Conservation (phyloP, 495 filamentous ascomycete genomes). For the Neurospora sp. region DNA sequence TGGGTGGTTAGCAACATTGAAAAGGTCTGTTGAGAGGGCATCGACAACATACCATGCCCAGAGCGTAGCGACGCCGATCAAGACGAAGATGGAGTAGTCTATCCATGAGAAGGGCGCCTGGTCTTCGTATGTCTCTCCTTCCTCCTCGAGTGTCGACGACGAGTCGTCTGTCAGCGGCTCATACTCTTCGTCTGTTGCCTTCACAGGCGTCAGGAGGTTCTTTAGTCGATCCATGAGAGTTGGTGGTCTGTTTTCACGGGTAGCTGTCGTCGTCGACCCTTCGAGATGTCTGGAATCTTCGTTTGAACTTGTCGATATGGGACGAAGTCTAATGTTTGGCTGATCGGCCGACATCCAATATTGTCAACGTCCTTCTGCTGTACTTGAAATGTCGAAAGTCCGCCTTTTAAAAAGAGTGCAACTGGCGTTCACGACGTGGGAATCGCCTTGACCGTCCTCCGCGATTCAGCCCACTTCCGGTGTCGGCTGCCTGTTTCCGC, state of each 20-base stretch:
- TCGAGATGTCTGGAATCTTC: background rate
- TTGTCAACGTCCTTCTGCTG: background rate
- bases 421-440: background rate
- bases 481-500: background rate
- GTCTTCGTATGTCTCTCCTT: conserved; percentile 22
- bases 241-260: background rate
- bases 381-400: background rate
- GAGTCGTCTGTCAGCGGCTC: conserved; percentile 42
- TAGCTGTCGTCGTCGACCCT: background rate
- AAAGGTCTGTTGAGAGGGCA: background rate
- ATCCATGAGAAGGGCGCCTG: conserved; percentile 56
- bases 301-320: background rate
- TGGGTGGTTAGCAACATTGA: background rate
- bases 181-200: conserved; percentile 41
- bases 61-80: conserved; percentile 89
- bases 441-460: background rate
- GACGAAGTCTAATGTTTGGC: background rate
- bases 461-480: background rate
- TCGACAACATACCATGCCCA: conserved; percentile 74
- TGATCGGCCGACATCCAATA: background rate
- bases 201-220: conserved; percentile 15
- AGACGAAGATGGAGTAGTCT: conserved; percentile 73
- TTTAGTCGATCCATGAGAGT: conserved; percentile 20
- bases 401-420: background rate
- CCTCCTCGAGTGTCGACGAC: conserved; percentile 15